Base-by-base conservation (phyloP, 768 basidiomycete genomes). In the Calocybe gangraenosa region DNA sequence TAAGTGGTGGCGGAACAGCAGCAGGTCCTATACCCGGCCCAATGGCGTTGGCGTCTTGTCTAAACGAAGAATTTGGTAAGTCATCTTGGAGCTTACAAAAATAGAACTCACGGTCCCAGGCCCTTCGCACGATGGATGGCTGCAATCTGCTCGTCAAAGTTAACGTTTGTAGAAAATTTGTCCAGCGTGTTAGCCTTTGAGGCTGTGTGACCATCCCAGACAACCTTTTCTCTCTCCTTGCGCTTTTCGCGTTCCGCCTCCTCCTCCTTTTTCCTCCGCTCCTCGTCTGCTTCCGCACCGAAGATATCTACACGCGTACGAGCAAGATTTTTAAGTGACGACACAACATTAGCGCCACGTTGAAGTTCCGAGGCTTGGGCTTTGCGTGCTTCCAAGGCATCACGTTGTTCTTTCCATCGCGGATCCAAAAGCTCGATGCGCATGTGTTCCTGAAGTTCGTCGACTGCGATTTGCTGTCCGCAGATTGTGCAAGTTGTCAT, bases 151-250 rank as follows among this genome's bases (percentile, higher is more conserved):
- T 97, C 93, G 68, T 97, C 92, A 62, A 98, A 84, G 62, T 92
- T 94, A 71, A 90, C 92, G 51, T 87, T 86, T 13, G 82, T 84
- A 39, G 93, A 93, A 72, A 86, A 99, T 60, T 92, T 92, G 75
- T 93, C 89, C 59, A 93, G 73, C 1, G 92, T 96, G 54, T 81
- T 82, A 39, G 86, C 86, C 68, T 94, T 97, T 35, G 92, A 88
- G 35, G 92, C 88, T 1, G 94, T 94, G 65, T 98, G 94, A 56
- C 96, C 96, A 66, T 98, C 96, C 96, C 96, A 99, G 39, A 97
- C 90, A 54, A 91, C 88, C 62, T 89, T 93, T 67, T 98, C 96
- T 62, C 84, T 81, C 63, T 95, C 94, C 61, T 82, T 87, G 52
- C 92, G 75, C 58, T 78, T 79, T 50, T 84, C 80, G 44, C 80